These are phyloP conservation scores for Starmerella vaccinii DNA, from an alignment of 805 yeast species.

Conservation along the genomic window DNA sequence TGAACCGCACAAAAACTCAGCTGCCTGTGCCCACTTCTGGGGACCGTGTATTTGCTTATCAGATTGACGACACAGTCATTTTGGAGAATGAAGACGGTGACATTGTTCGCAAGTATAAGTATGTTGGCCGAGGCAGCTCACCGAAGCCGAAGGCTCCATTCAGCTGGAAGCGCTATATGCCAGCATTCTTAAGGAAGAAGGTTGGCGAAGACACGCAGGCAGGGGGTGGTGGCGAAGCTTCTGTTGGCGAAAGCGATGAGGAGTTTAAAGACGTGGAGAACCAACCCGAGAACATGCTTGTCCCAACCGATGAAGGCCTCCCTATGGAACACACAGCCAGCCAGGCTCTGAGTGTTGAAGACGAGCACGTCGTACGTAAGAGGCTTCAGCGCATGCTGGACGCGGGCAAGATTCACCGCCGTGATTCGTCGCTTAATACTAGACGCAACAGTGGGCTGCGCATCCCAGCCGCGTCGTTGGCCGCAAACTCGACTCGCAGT, in stretches of 20 bases:
- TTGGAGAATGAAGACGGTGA: constrained; percentile 92
- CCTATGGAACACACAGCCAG: constrained; percentile 7
- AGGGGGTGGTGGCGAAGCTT: background rate
- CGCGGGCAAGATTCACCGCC: constrained; percentile 16
- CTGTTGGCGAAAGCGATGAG: constrained; percentile 10
- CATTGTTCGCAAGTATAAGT: constrained; percentile 67
- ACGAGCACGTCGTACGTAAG: constrained; percentile 20
- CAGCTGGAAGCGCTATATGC: background rate
- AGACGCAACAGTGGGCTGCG: background rate
- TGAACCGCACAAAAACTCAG: constrained; percentile 4
- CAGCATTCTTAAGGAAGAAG: background rate
- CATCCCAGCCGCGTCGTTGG: constrained; percentile 2
- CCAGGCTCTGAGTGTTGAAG: constrained; percentile 21
- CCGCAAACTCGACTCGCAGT: constrained; percentile 4
- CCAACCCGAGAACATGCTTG: constrained; percentile 23
- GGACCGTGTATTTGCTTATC: constrained; percentile 46
- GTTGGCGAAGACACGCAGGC: background rate
- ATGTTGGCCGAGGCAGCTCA: constrained; percentile 43
- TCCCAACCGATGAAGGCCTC: constrained; percentile 22
- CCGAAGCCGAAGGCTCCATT: background rate
- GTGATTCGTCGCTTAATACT: constrained; percentile 7
- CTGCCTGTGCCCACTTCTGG: constrained; percentile 15
- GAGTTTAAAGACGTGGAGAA: constrained; percentile 23
- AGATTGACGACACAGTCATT: constrained; percentile 62
- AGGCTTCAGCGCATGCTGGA: constrained; percentile 18